These are phyloP conservation scores for Trypanosoma vivax DNA, from an alignment of 208 protist species.

Conservation along the genomic window DNA sequence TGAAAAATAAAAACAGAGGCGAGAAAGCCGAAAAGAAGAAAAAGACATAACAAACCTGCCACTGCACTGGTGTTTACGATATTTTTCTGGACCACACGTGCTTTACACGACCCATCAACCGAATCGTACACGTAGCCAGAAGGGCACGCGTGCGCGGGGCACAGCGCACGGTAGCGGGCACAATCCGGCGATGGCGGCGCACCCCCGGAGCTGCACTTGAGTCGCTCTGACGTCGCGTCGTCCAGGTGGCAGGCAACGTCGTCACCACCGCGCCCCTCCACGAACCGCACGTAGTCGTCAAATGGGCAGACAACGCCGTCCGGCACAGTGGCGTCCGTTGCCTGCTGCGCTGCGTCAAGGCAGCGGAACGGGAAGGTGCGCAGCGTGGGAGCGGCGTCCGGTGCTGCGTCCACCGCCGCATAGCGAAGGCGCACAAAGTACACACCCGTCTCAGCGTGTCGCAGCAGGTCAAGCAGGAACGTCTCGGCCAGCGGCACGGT, in stretches of 20 bases:
- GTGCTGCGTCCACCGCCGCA: neutral
- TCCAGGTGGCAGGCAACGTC: slow-evolving; percentile 14
- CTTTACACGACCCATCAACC: too few species aligned
- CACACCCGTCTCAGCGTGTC: slow-evolving; percentile 4
- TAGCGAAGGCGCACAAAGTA: slow-evolving; percentile 19
- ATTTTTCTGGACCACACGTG: too few species aligned
- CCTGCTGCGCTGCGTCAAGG: neutral
- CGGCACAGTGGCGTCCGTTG: slow-evolving; percentile 1
- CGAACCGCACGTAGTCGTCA: slow-evolving; percentile 16
- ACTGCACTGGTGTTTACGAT: too few species aligned
- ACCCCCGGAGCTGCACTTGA: slow-evolving; percentile 1
- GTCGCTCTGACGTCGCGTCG: neutral
- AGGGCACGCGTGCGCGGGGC: slow-evolving; percentile 8
- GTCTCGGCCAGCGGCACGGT: slow-evolving; percentile 1
- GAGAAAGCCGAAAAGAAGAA: too few species aligned
- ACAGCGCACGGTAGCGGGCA: slow-evolving; percentile 8
- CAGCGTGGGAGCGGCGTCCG: neutral
- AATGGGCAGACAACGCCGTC: slow-evolving; percentile 14
- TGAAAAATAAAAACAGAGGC: too few species aligned
- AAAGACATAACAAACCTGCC: too few species aligned
- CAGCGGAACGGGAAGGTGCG: slow-evolving; percentile 18
- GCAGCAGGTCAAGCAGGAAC: slow-evolving; percentile 17
- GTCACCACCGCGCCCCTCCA: slow-evolving; percentile 1
- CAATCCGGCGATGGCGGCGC: slow-evolving; percentile 7
- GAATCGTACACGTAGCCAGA: slow-evolving; percentile 3